phyloP scores from a whole-genome alignment of 2,329 filamentous ascomycete genomes.

The Aspergillus arachidicola region DNA sequence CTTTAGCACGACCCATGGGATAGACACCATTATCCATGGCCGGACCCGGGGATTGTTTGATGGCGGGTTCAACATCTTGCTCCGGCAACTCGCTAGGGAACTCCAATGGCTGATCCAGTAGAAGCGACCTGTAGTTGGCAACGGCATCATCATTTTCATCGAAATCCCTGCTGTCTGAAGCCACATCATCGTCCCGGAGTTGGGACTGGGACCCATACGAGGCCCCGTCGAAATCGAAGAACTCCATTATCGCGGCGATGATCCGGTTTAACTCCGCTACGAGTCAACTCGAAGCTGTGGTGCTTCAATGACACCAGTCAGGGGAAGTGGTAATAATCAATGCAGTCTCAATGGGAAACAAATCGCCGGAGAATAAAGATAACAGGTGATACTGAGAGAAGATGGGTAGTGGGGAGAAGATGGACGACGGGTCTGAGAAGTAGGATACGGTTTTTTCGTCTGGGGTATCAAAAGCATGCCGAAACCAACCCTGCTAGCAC shows the following conservation, averaged over 20 bases:
- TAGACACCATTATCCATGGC: conserved; percentile 35
- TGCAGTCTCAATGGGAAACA: background rate
- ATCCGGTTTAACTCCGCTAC: background rate
- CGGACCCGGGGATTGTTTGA: conserved; percentile 23
- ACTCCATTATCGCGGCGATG: conserved; percentile 42
- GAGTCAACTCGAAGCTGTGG: background rate
- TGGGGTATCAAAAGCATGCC: conserved; percentile 29
- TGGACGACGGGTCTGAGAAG: conserved; percentile 18
- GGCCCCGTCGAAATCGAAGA: conserved; percentile 52
- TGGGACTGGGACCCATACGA: conserved; percentile 41
- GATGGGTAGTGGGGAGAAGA: conserved; percentile 18
- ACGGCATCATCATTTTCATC: conserved; percentile 42
- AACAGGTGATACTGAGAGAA: conserved; percentile 3
- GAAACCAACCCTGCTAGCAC: conserved; percentile 21
- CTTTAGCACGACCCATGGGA: conserved; percentile 49
- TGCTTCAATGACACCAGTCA: background rate
- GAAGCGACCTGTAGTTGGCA: conserved; percentile 44
- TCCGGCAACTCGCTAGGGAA: conserved; percentile 37
- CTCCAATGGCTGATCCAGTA: conserved; percentile 44
- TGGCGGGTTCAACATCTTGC: conserved; percentile 23
- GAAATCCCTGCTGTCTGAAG: conserved; percentile 40
- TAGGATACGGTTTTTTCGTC: conserved; percentile 24
- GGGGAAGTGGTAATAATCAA: background rate
- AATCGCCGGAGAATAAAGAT: background rate
- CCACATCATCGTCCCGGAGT: conserved; percentile 41